Conservation (phyloP, 306 rosid species). For the Begonia loranthoides region DNA sequence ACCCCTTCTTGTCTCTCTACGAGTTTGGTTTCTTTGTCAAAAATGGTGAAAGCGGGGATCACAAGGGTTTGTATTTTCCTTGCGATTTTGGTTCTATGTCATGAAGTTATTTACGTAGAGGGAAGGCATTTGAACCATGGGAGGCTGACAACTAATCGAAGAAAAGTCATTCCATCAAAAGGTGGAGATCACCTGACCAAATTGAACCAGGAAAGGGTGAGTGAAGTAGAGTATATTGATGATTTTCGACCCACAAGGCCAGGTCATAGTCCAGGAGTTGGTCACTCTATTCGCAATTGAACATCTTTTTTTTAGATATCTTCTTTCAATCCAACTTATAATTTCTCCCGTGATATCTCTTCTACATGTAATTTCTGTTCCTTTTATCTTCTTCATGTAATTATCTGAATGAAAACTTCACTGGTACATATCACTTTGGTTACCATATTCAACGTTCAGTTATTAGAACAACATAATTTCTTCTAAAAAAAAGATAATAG, state of each 20-base stretch:
- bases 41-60: constrained; percentile 20
- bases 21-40: neutral
- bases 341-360: too few relatives aligned
- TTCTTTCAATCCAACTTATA: too few relatives aligned
- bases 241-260: constrained; percentile 40
- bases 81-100: constrained; percentile 23
- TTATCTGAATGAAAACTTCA: too few relatives aligned
- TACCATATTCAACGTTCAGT: too few relatives aligned
- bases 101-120: constrained; percentile 21
- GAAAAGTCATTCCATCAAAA: neutral
- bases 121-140: constrained; percentile 30
- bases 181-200: too few relatives aligned
- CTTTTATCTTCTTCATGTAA: too few relatives aligned
- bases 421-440: too few relatives aligned
- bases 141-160: neutral
- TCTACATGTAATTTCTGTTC: too few relatives aligned
- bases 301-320: neutral
- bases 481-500: too few relatives aligned
- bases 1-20: neutral
- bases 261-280: constrained; percentile 41
- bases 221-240: constrained; percentile 15
- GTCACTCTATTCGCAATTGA: constrained; percentile 29
- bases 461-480: too few relatives aligned
- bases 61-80: constrained; percentile 16
- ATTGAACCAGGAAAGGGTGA: neutral